Percentiles rank a stretch among this genome's conserved stretches.
phyloP scores from a whole-genome alignment of 495 filamentous ascomycete genomes.

The Jackrogersella multiformis region DNA sequence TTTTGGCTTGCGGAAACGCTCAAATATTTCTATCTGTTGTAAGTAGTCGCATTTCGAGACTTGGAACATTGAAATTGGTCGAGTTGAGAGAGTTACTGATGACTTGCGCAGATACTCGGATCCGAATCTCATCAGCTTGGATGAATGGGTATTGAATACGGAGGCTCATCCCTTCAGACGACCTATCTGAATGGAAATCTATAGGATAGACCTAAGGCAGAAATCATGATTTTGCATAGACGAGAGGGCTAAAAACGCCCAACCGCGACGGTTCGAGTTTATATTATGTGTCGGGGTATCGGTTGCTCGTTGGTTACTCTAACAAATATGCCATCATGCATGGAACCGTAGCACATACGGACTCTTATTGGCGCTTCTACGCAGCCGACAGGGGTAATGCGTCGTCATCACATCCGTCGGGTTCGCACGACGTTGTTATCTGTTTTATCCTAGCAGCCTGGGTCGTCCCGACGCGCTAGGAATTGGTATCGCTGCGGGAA shows the following conservation, averaged over 20 bases:
- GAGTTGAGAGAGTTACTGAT: constrained; percentile 11
- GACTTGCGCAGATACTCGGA: constrained; percentile 41
- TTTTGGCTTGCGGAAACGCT: constrained; percentile 82
- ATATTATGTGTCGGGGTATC: background rate
- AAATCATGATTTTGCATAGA: constrained; percentile 18
- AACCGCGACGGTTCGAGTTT: background rate
- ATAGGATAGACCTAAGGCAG: background rate
- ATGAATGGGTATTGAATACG: constrained; percentile 83
- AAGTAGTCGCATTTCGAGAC: constrained; percentile 62
- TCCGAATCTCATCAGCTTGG: constrained; percentile 75
- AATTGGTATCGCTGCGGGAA: background rate
- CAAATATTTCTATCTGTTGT: constrained; percentile 95
- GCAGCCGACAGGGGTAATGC: constrained; percentile 34
- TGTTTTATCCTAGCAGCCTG: too few relatives aligned
- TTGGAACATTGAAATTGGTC: background rate
- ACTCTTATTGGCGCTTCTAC: constrained; percentile 31
- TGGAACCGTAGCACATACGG: constrained; percentile 1
- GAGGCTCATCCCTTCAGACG: constrained; percentile 67
- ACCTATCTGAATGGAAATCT: constrained; percentile 46
- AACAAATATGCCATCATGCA: background rate
- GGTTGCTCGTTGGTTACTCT: background rate
- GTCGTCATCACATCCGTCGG: constrained; percentile 40
- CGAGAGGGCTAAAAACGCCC: background rate
- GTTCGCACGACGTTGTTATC: too few relatives aligned
- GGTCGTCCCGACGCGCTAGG: constrained; percentile 7